Base-by-base conservation (phyloP, 2,329 filamentous ascomycete species). In the Alternaria brassicae region DNA sequence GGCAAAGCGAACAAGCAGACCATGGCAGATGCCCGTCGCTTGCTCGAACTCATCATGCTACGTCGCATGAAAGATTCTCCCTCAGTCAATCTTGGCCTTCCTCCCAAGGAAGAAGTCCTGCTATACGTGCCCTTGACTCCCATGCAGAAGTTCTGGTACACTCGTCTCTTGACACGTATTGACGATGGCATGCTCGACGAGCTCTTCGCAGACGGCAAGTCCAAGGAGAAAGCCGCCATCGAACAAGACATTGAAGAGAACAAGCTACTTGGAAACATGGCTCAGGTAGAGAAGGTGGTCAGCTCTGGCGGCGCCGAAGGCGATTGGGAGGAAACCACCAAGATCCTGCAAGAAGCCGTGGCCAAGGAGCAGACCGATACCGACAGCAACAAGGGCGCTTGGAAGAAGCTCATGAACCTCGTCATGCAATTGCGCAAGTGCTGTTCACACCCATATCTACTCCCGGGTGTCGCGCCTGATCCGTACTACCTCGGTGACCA, bases 261-360 rank as follows among this genome's bases (percentile, higher is more conserved):
- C 15, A 39, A 67, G 8, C 73, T 77, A 17, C 63, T 80, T 15
- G 63, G 75, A 3, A 67, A 69, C 6, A 66, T 78, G 23, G 68
- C 79, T 21, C 70, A 70, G 4, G 67, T 78, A 13, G 68, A 79
- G 19, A 69, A 78, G 27, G 59, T 70, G 4, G 58, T 45, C 37
- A 72, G 27, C 51, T 53, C n/a, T 41, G 67, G 23, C 19, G 53
- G 47, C 6, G 10, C 49, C 32, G 37, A 49, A 27, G 51, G 75
- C 75, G 65, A 68, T 8, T 86, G 83, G 83, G 78, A 80, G 10
- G 60, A 96, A 96, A 81, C 94, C 90, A 81, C 93, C 93, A 78
- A 91, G 93, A 88, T 98, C 95, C 83, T 98, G 93, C 85, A 93
- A 91, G 78, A 97, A 94, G 81, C 97, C 91, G 56, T 91, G 2